Conservation (phyloP, 2,329 filamentous ascomycete species). For the Hypoxylon sp. region DNA sequence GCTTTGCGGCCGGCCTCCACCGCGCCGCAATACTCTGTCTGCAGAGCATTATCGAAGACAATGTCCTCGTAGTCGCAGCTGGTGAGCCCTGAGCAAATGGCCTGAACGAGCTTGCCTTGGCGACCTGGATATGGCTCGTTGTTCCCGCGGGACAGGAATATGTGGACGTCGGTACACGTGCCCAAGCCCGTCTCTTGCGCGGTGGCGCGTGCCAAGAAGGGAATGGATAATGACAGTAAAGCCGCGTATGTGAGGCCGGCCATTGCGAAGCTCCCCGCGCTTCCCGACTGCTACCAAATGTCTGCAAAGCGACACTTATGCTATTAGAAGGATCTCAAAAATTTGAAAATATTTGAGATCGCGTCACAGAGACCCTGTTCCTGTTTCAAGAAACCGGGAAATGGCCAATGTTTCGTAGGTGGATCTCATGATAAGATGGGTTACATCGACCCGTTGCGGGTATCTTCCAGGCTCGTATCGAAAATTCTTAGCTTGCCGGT, state of each 20-base stretch:
- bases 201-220: constrained; percentile 8
- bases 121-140: constrained; percentile 57
- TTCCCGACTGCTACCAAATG: background rate
- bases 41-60: constrained; percentile 34
- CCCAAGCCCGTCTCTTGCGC: constrained; percentile 30
- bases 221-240: background rate
- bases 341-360: constrained; percentile 1
- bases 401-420: constrained; percentile 12
- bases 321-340: background rate
- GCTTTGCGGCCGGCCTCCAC: constrained; percentile 56
- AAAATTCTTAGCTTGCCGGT: background rate
- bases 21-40: constrained; percentile 48
- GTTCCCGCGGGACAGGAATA: constrained; percentile 52
- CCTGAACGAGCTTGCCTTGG: constrained; percentile 52
- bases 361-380: background rate
- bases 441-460: constrained; percentile 17
- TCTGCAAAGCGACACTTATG: background rate
- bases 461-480: constrained; percentile 8
- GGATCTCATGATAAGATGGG: constrained; percentile 18
- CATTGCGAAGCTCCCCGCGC: constrained; percentile 2
- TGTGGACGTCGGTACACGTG: constrained; percentile 46
- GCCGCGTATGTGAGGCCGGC: background rate
- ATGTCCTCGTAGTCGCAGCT: constrained; percentile 52
- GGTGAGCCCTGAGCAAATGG: constrained; percentile 51
- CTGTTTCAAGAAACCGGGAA: constrained; percentile 5